phyloP scores from a whole-genome alignment of 257 asterid genomes.

The Capsicum pubescens region DNA sequence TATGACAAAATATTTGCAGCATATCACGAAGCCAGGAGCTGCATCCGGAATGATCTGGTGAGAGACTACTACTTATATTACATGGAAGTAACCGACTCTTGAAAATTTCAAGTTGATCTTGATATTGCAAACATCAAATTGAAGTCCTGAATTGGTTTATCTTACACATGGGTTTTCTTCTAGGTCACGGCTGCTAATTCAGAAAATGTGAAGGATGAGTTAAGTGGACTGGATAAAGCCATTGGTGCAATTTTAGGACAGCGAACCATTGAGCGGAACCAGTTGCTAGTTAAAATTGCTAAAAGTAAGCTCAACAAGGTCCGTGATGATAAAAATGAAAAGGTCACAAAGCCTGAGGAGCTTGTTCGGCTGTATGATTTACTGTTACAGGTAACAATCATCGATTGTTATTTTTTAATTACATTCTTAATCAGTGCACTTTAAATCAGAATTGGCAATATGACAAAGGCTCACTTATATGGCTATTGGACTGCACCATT shows the following conservation, averaged over 20 bases:
- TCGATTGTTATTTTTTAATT: slow-evolving; percentile 18
- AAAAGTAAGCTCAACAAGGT: slow-evolving; percentile 77
- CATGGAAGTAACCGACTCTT: not conserved
- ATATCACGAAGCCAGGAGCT: slow-evolving; percentile 86
- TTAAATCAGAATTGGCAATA: slow-evolving; percentile 30
- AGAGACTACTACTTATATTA: slow-evolving; percentile 26
- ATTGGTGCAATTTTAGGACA: slow-evolving; percentile 87
- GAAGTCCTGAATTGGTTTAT: not conserved
- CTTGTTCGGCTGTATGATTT: slow-evolving; percentile 91
- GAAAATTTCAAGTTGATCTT: slow-evolving; percentile 18
- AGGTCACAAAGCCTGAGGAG: slow-evolving; percentile 94
- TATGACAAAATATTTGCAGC: slow-evolving; percentile 95
- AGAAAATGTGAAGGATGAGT: slow-evolving; percentile 85
- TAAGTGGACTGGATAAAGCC: slow-evolving; percentile 97
- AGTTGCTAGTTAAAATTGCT: slow-evolving; percentile 80
- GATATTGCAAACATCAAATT: not conserved
- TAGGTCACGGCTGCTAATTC: slow-evolving; percentile 89
- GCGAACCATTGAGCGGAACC: slow-evolving; percentile 93
- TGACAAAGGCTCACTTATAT: slow-evolving; percentile 23
- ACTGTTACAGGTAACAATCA: slow-evolving; percentile 65
- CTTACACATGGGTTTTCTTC: slow-evolving; percentile 36
- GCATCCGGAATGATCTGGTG: slow-evolving; percentile 90
- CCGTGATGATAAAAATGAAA: slow-evolving; percentile 87
- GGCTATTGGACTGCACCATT: slow-evolving; percentile 32
- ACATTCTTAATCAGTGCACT: not conserved